Base-by-base conservation (phyloP, 306 rosid genomes). In the Urtica urens region DNA sequence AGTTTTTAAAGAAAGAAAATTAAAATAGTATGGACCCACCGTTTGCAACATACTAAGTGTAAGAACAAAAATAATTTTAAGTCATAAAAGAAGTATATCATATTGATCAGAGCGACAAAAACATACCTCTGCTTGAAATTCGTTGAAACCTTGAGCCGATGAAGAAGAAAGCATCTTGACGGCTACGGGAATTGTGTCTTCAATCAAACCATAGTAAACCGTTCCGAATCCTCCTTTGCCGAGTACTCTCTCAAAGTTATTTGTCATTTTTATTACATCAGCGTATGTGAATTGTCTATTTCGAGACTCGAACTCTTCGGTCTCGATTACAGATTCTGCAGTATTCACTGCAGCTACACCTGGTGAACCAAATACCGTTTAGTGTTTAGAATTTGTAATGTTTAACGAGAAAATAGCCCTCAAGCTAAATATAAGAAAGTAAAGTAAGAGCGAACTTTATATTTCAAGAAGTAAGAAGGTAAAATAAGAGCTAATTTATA, bases 221-320 rank as follows among this genome's bases (percentile, higher is more conserved):
- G 65, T 66, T 67, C 82, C 87, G 34, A 46, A 69, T 44, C 75
- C 80, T 27, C 86, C 86, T 55, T 44, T 68, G 6, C 86, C 86
- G 17, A 75, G 38, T 34, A 27, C 43, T 38, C 19, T 65, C 21
- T 65, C 14, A 44, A 57, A 65, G 22, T 57, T 51, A 9, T 64
- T 58, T 21, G 75, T 63, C 29, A 70, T 29, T 34, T 20, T 42
- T 37, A 58, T 29, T 39, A 79, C 61, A 38, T 83, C 82, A 7
- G 63, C 33, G 40, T 73, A 79, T 18, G 74, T 68, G 64, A 79
- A 63, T 57, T 68, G 68, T 23, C 64, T 71, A 27, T 62, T 76
- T 19, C 47, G 68, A 19, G 68, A 60, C 57, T 68, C 83, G 10
- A 75, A 58, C 39, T 70, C 47, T 49, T 45, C 56, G 20, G 4